Evolutionary conservation across 2,329 filamentous ascomycete species (phyloP).

Genomic region (Mycogone perniciosa): DNA sequence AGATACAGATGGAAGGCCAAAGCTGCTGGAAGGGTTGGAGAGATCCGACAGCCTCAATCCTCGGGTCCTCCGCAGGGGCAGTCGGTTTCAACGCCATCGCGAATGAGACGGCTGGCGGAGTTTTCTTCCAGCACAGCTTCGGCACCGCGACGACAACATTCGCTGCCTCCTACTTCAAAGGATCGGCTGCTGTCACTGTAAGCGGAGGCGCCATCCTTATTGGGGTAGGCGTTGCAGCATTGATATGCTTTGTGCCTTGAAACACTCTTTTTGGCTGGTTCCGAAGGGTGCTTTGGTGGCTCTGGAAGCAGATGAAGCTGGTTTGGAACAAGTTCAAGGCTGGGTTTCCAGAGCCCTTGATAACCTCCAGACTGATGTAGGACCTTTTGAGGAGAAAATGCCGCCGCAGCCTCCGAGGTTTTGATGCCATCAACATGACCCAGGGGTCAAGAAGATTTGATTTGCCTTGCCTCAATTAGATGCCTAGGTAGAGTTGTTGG

Average conservation of each 20-base stretch:
- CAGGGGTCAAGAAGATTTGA: background rate
- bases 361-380: background rate
- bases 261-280: background rate
- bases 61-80: background rate
- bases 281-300: background rate
- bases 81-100: background rate
- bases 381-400: background rate
- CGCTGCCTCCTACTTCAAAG: background rate
- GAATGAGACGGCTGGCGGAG: background rate
- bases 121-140: background rate
- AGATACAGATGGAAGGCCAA: background rate
- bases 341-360: background rate
- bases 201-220: background rate
- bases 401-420: background rate
- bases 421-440: background rate
- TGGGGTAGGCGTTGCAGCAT: background rate
- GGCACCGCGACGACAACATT: background rate
- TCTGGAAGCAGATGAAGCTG: background rate
- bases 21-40: background rate
- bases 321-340: background rate
- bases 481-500: no score
- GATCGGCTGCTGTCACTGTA: background rate
- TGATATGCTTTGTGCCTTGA: background rate
- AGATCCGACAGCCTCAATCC: background rate
- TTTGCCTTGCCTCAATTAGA: background rate